A percentile compares a stretch with the other conserved stretches of the same genome.
Evolutionary conservation across 2,329 filamentous ascomycete genomes (phyloP).

Genomic region (Thielaviopsis ethacetica): DNA sequence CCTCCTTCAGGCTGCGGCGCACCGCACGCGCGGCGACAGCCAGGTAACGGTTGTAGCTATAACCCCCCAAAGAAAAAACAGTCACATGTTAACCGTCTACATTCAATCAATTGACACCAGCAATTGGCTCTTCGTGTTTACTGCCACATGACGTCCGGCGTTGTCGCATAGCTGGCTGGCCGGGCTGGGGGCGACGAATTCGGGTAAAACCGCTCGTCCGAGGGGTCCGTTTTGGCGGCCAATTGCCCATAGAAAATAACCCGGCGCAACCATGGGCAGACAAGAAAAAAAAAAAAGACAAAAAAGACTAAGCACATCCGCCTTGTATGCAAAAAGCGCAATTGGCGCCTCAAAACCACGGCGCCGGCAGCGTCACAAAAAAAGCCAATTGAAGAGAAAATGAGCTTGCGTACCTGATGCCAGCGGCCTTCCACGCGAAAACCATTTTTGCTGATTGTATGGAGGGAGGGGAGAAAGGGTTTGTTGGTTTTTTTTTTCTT

Average conservation of each 20-base stretch:
- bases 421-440: constrained; percentile 96
- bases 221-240: neutral
- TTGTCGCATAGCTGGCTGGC: neutral
- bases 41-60: constrained; percentile 99
- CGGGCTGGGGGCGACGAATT: neutral
- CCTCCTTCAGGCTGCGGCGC: constrained; percentile 93
- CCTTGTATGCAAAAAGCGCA: neutral
- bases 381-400: constrained; percentile 48
- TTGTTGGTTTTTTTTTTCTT: neutral
- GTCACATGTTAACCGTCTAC: neutral
- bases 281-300: constrained; percentile 9
- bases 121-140: neutral
- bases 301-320: neutral
- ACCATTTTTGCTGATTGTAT: constrained; percentile 48
- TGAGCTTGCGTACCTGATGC: constrained; percentile 62
- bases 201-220: constrained; percentile 8
- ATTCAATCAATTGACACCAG: neutral
- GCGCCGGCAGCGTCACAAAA: constrained; percentile 98
- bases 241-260: neutral
- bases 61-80: neutral
- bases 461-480: constrained; percentile 13
- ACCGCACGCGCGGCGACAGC: constrained; percentile 86
- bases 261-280: neutral
- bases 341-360: constrained; percentile 70
- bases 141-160: neutral